phyloP scores from a whole-genome alignment of 345 rosid genomes.

The Eutrema heterophyllum region DNA sequence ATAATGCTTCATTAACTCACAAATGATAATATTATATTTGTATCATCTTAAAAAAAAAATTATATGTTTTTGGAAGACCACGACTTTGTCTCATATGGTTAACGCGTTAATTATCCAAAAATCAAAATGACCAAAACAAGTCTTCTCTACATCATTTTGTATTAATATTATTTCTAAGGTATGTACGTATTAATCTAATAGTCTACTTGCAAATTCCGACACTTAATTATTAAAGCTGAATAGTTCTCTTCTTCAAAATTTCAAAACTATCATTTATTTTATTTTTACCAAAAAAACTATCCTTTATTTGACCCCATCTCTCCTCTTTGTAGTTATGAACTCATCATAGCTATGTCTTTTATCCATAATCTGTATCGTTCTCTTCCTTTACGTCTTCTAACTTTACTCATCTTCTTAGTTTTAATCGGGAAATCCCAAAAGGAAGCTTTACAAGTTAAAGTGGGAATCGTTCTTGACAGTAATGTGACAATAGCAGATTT shows the following conservation, averaged over 20 bases:
- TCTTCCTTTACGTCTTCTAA: slow-evolving; percentile 10
- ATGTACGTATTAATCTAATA: neutral
- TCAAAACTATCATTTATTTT: too few species aligned
- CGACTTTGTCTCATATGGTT: neutral
- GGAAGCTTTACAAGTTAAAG: slow-evolving; percentile 22
- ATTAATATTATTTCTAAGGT: neutral
- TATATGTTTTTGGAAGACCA: slow-evolving; percentile 6
- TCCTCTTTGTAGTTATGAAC: neutral
- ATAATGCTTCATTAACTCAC: neutral
- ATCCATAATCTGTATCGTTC: neutral
- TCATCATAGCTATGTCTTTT: slow-evolving; percentile 2
- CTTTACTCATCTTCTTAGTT: neutral
- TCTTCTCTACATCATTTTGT: neutral
- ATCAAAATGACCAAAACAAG: neutral
- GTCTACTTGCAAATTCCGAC: slow-evolving; percentile 13
- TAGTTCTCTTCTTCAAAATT: neutral
- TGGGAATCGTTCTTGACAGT: slow-evolving; percentile 35
- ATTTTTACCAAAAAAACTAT: too few species aligned
- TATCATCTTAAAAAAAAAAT: neutral
- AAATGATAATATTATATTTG: neutral
- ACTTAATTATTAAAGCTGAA: neutral
- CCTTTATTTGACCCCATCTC: neutral
- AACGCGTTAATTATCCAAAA: neutral
- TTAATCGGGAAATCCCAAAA: slow-evolving; percentile 8
- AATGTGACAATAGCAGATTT: slow-evolving; percentile 8